phyloP scores from a whole-genome alignment of 768 basidiomycete species.

The Tulasnella sp. region DNA sequence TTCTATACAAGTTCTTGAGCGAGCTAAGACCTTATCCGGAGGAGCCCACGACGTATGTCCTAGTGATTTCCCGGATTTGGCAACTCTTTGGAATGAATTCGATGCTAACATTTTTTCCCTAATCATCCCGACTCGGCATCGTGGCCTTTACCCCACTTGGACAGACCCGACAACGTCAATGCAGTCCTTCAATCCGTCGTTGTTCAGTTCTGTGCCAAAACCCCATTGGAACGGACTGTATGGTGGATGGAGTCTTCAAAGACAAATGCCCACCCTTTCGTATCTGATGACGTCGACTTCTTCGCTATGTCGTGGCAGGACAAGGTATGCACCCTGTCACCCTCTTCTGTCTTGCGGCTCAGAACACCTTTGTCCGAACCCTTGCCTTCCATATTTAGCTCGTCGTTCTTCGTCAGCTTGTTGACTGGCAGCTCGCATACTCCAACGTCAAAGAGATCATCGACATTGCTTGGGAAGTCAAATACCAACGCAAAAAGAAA shows the following conservation, averaged over 20 bases:
- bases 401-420: slow-evolving; percentile 71
- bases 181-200: slow-evolving; percentile 60
- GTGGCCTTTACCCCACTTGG: slow-evolving; percentile 28
- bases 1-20: slow-evolving; percentile 67
- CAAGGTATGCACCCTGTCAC: slow-evolving; percentile 48
- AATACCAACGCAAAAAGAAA: slow-evolving; percentile 80
- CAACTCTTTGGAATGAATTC: neutral
- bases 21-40: slow-evolving; percentile 77
- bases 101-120: neutral
- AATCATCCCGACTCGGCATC: neutral
- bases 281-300: slow-evolving; percentile 55
- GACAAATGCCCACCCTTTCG: slow-evolving; percentile 67
- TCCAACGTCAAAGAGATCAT: slow-evolving; percentile 60
- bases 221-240: slow-evolving; percentile 49
- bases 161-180: slow-evolving; percentile 74
- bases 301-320: slow-evolving; percentile 74
- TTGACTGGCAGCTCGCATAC: slow-evolving; percentile 55
- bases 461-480: slow-evolving; percentile 81
- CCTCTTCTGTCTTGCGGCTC: slow-evolving; percentile 21
- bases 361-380: slow-evolving; percentile 23
- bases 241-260: slow-evolving; percentile 69
- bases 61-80: neutral
- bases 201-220: slow-evolving; percentile 31
- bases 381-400: slow-evolving; percentile 42
- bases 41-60: slow-evolving; percentile 9